Evolutionary conservation across 2,329 filamentous ascomycete species (phyloP), one percentile per base, ranked within the genome.

Genomic region (Cordyceps pruinosa): DNA sequence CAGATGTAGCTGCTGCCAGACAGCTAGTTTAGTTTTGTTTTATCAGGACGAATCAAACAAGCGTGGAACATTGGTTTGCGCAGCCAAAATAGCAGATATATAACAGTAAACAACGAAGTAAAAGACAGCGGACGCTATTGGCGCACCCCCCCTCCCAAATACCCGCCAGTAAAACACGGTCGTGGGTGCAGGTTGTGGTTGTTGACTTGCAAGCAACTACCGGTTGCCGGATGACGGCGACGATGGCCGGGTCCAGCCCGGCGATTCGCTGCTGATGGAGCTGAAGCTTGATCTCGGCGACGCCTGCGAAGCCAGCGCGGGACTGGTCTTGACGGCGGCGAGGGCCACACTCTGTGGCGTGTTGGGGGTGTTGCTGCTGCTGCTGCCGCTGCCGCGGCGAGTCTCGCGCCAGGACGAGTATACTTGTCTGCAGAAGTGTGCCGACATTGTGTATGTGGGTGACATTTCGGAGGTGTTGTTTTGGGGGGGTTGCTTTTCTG

Each of bases 361-460:
- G n/a, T n/a, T n/a, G n/a, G n/a, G n/a, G 21, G 34, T 7, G 10
- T 2, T 21, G 58, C 56, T 55, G 32, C 60, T 57, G 46, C 74
- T 70, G 53, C 72, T 66, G 4, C 69, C 70, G 28, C 61, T 77
- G 74, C 61, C 74, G 75, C 46, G 75, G 70, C 65, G 55, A 13
- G 47, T 45, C 26, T 81, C 77, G 61, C 75, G 75, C 78, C 80
- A 83, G n/a, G 81, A 83, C 52, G 77, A 73, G 72, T 77, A 80
- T 70, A 84, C 79, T 64, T 83, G 75, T 69, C 80, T 82, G 78
- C 79, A 81, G 69, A 84, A 71, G 64, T 84, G 81, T 63, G 80
- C 79, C 17, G 80, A 82, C 76, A 84, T 82, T 61, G 81, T 83
- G 72, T 83, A 81, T 37, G 81, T 82, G 51, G 79, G 80, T 56